phyloP scores from a whole-genome alignment of 2,329 filamentous ascomycete genomes.

The Cladosporium sp. region DNA sequence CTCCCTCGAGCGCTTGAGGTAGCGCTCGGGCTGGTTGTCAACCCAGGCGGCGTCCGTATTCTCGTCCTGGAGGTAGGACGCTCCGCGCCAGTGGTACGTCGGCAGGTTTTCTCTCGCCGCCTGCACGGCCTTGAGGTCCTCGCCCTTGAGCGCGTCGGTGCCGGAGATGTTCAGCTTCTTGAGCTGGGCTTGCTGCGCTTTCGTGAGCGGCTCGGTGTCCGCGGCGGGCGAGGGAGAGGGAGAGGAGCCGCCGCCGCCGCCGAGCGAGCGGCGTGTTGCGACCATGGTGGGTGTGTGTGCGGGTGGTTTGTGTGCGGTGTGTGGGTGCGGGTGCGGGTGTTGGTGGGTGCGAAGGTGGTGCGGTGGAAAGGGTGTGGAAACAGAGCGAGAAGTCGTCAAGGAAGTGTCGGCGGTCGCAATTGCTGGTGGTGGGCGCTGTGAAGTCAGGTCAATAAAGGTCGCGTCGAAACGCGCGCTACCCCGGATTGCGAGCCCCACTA shows the following conservation, averaged over 20 bases:
- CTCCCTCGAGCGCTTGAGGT: conserved; percentile 3
- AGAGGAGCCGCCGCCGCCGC: background rate
- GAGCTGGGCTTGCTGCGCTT: conserved; percentile 1
- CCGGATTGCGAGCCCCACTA: no score
- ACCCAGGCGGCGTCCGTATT: conserved; percentile 10
- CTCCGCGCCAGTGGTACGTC: conserved; percentile 13
- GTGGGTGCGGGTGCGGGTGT: background rate
- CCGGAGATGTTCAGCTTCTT: conserved; percentile 6
- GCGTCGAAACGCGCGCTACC: no score
- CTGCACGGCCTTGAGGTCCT: conserved; percentile 2
- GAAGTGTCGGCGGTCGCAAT: no score
- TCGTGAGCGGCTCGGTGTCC: background rate
- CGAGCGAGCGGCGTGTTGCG: conserved; percentile 6
- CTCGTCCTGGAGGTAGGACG: conserved; percentile 9
- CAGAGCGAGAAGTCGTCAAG: no score
- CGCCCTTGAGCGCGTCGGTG: conserved; percentile 10
- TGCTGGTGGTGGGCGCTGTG: no score
- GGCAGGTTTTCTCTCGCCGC: background rate
- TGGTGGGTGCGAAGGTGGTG: no score
- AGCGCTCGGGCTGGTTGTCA: conserved; percentile 11
- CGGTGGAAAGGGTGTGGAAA: no score
- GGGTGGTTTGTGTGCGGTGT: background rate
- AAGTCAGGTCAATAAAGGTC: no score
- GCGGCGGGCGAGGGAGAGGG: background rate
- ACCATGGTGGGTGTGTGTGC: background rate